phyloP scores from a whole-genome alignment of 768 basidiomycete genomes.

The Tulasnella sp. region DNA sequence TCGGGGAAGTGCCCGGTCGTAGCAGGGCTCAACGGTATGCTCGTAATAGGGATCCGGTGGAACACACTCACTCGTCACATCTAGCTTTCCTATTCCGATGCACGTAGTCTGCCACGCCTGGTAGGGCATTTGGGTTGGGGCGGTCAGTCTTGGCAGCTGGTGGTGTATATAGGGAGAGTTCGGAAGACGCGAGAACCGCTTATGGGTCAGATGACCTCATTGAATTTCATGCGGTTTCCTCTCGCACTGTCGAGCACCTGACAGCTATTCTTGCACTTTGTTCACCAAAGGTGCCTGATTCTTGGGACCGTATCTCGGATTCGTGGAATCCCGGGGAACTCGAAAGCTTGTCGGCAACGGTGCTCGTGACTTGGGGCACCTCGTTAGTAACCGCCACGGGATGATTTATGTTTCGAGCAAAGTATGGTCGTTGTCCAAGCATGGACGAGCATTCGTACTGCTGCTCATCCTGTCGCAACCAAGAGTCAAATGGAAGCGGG shows the following conservation, averaged over 20 bases:
- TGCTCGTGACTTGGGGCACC: too few species aligned
- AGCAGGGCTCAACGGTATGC: too few species aligned
- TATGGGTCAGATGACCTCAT: background rate
- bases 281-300: background rate
- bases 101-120: too few species aligned
- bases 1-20: too few species aligned
- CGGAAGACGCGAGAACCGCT: background rate
- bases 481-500: background rate
- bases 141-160: background rate
- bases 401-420: too few species aligned
- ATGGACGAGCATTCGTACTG: background rate
- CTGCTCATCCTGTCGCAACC: background rate
- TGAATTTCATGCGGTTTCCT: background rate
- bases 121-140: too few species aligned
- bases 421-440: background rate
- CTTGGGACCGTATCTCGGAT: background rate
- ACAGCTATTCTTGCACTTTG: background rate
- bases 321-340: background rate
- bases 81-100: too few species aligned
- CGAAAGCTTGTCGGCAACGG: too few species aligned
- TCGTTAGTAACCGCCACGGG: too few species aligned
- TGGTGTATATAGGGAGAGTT: background rate
- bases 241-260: background rate
- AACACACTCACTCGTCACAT: too few species aligned
- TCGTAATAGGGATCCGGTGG: too few species aligned